phyloP scores from a whole-genome alignment of 1,284 basidiomycete genomes.

The Heterobasidion occidentale region DNA sequence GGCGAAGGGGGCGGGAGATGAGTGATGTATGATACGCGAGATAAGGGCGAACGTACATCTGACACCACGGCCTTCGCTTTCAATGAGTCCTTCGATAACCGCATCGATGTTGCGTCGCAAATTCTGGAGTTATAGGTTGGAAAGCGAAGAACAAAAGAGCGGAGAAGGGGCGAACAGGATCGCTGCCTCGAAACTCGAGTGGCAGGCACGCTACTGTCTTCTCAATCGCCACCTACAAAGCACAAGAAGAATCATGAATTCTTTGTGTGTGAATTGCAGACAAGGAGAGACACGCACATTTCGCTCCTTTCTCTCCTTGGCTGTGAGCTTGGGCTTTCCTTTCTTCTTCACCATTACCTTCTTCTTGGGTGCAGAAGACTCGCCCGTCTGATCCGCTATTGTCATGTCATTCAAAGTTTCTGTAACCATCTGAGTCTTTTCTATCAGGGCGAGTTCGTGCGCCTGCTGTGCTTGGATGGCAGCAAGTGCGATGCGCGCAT shows the following conservation, averaged over 20 bases:
- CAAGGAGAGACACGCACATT: slow-evolving; percentile 33
- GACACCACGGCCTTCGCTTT: slow-evolving; percentile 42
- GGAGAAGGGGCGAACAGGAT: slow-evolving; percentile 49
- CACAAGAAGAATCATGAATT: background rate
- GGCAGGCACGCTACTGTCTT: slow-evolving; percentile 75
- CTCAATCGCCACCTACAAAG: slow-evolving; percentile 52
- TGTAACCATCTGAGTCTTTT: slow-evolving; percentile 27
- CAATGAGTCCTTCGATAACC: slow-evolving; percentile 65
- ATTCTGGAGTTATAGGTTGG: slow-evolving; percentile 32
- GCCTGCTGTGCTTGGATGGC: slow-evolving; percentile 20
- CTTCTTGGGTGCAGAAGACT: slow-evolving; percentile 8
- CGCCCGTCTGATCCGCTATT: slow-evolving; percentile 26
- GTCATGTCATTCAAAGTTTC: slow-evolving; percentile 30
- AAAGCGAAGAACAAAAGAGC: background rate
- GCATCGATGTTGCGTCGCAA: slow-evolving; percentile 72
- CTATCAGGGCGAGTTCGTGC: slow-evolving; percentile 22
- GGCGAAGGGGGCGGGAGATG: slow-evolving; percentile 5
- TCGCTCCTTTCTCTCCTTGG: slow-evolving; percentile 80
- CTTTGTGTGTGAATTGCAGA: no score
- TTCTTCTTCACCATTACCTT: slow-evolving; percentile 48
- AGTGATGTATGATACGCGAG: background rate
- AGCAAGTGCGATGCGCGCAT: slow-evolving; percentile 21
- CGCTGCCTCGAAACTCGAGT: slow-evolving; percentile 84
- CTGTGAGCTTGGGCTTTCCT: slow-evolving; percentile 58
- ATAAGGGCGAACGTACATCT: slow-evolving; percentile 36